Evolutionary conservation across 2,329 filamentous ascomycete species (phyloP).

Genomic region (Cytospora schulzeri): DNA sequence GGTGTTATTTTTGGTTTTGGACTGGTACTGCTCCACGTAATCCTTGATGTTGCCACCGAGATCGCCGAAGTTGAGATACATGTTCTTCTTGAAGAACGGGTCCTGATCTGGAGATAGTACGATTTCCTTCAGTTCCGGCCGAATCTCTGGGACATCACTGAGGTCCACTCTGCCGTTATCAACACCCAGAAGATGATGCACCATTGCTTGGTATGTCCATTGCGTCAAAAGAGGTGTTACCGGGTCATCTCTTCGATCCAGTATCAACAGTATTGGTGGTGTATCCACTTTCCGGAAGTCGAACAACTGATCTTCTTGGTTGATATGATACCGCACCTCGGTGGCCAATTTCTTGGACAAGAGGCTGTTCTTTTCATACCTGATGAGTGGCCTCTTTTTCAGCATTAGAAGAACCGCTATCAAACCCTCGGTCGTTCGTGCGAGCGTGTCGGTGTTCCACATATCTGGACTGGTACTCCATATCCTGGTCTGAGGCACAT

Average conservation of each 20-base stretch:
- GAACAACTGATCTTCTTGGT: constrained; percentile 94
- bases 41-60: constrained; percentile 96
- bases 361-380: constrained; percentile 89
- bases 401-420: constrained; percentile 82
- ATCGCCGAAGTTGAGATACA: constrained; percentile 97
- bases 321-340: constrained; percentile 89
- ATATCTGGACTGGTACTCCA: constrained; percentile 82
- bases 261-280: constrained; percentile 83
- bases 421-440: constrained; percentile 83
- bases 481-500: constrained; percentile 71
- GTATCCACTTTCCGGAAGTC: constrained; percentile 96
- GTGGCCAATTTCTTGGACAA: constrained; percentile 90
- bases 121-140: constrained; percentile 88
- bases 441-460: constrained; percentile 89
- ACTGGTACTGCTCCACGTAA: constrained; percentile 97
- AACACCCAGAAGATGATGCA: constrained; percentile 92
- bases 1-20: constrained; percentile 93
- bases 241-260: constrained; percentile 92
- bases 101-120: constrained; percentile 96
- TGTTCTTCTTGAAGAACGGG: constrained; percentile 98
- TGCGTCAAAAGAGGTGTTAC: constrained; percentile 93
- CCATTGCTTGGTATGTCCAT: constrained; percentile 99
- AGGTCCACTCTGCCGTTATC: constrained; percentile 93
- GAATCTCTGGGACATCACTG: constrained; percentile 78
- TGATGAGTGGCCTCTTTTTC: constrained; percentile 95